Base-by-base conservation (phyloP, 2,329 filamentous ascomycete genomes). In the Calonectria pauciramosa region DNA sequence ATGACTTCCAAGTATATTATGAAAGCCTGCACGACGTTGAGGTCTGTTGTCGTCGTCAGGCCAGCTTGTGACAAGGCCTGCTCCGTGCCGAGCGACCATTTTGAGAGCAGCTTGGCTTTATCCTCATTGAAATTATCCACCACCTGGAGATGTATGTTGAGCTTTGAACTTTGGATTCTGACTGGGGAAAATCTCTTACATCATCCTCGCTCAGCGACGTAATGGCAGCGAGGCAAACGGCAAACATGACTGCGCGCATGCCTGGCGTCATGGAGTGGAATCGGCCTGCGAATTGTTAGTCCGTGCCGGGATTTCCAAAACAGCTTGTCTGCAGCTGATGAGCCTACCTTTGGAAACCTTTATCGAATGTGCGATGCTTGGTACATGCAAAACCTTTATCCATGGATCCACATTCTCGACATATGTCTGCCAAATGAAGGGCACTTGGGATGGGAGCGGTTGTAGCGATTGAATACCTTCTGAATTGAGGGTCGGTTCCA, bases 111-210 rank as follows among this genome's bases (percentile, higher is more conserved):
- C 13, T 67, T 36, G 14, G 32, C 14, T 23, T 52, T 67, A 2
- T 67, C 47, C 26, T 38, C 64, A 13, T 67, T 51, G 64, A 67
- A 67, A 14, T 67, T 65, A 28, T 65, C 60, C 60, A 65, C 32
- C 16, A 64, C 60, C 56, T 60, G 6, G 14, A 8, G 30, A 60
- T 23, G 8, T 26, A 3, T 5, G 51, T 54, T 28, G 20, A 30
- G 5, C 5, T n/a, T 10, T 4, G 20, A 10, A 10, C 18, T 4
- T 11, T 47, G 41, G 11, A 9, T n/a, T 47, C 20, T 47, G 7
- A 11, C 20, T 5, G 41, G 41, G 9, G n/a, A n/a, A n/a, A n/a
- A n/a, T 47, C 10, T 47, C 32, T 13, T 63, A 63, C 56, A 16
- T 65, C 60, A 30, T 65, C 60, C 1, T 65, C 60, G 28, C 60